phyloP scores from a whole-genome alignment of 306 rosid genomes.

The Trifolium fragiferum region DNA sequence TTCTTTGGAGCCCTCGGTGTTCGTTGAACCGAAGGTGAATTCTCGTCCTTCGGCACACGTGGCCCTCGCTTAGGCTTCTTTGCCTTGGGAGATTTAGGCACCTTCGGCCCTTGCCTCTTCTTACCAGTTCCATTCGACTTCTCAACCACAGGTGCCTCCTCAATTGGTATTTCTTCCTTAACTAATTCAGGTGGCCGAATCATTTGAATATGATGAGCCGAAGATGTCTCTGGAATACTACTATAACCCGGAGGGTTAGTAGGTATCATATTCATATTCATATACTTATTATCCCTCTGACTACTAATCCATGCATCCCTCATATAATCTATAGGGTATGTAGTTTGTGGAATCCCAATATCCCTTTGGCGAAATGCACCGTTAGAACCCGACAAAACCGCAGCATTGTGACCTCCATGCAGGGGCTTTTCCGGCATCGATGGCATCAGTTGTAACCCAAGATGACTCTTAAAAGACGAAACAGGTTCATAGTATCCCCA shows the following conservation, averaged over 20 bases:
- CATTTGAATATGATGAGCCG: slow-evolving; percentile 69
- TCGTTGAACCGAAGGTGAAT: slow-evolving; percentile 61
- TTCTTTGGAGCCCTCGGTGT: slow-evolving; percentile 74
- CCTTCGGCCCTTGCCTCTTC: slow-evolving; percentile 74
- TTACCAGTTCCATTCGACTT: slow-evolving; percentile 61
- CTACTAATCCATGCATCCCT: slow-evolving; percentile 86
- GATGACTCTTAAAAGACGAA: slow-evolving; percentile 67
- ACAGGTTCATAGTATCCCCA: slow-evolving; percentile 97
- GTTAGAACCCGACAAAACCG: slow-evolving; percentile 54
- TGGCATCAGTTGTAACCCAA: slow-evolving; percentile 92
- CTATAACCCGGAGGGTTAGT: slow-evolving; percentile 54
- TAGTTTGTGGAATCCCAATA: slow-evolving; percentile 65
- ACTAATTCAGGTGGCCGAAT: slow-evolving; percentile 58
- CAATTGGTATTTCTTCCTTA: slow-evolving; percentile 68
- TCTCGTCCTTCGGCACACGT: slow-evolving; percentile 63
- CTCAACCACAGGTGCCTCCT: slow-evolving; percentile 62
- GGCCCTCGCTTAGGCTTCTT: slow-evolving; percentile 83
- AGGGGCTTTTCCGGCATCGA: slow-evolving; percentile 75
- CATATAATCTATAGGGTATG: slow-evolving; percentile 69
- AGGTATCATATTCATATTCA: slow-evolving; percentile 72
- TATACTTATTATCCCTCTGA: slow-evolving; percentile 64
- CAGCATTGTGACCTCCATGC: slow-evolving; percentile 68
- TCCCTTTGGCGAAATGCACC: slow-evolving; percentile 73
- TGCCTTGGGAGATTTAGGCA: slow-evolving; percentile 71
- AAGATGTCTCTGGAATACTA: slow-evolving; percentile 67